Evolutionary conservation across 352 stramenopile species (phyloP).

Genomic region (Phytophthora capsici): DNA sequence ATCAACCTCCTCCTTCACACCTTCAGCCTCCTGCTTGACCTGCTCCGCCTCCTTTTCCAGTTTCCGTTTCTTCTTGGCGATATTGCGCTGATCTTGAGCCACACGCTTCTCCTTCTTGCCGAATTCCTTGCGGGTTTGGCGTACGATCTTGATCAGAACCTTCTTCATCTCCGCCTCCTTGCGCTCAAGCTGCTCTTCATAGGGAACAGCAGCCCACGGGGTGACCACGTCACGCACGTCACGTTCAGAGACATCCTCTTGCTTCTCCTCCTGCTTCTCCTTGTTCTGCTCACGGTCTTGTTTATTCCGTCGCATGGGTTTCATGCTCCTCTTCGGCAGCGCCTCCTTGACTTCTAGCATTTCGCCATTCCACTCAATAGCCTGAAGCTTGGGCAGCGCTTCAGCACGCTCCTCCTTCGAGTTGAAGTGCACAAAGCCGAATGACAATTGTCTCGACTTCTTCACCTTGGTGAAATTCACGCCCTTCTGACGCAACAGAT

Average conservation of each 20-base stretch:
- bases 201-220: slow-evolving; percentile 79
- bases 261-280: slow-evolving; percentile 9
- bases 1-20: slow-evolving; percentile 18
- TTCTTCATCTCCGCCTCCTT: slow-evolving; percentile 93
- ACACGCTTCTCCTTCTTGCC: slow-evolving; percentile 89
- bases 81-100: slow-evolving; percentile 58
- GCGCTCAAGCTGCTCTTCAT: slow-evolving; percentile 82
- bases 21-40: slow-evolving; percentile 19
- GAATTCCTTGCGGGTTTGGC: slow-evolving; percentile 85
- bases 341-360: slow-evolving; percentile 79
- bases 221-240: slow-evolving; percentile 82
- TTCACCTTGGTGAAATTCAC: slow-evolving; percentile 78
- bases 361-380: slow-evolving; percentile 74
- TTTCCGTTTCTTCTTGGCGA: slow-evolving; percentile 68
- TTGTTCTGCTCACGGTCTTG: slow-evolving; percentile 8
- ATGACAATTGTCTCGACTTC: slow-evolving; percentile 79
- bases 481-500: slow-evolving; percentile 52
- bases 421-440: slow-evolving; percentile 81
- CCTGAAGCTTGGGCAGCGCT: slow-evolving; percentile 52
- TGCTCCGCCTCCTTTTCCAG: slow-evolving; percentile 65
- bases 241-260: slow-evolving; percentile 35
- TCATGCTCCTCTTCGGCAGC: slow-evolving; percentile 66
- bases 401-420: slow-evolving; percentile 62
- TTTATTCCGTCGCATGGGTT: slow-evolving; percentile 33
- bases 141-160: slow-evolving; percentile 87